A percentile compares a stretch with the other conserved stretches of the same genome.
phyloP scores from a whole-genome alignment of 371 early-diverging fungal genomes.

The Mortierella sp. region DNA sequence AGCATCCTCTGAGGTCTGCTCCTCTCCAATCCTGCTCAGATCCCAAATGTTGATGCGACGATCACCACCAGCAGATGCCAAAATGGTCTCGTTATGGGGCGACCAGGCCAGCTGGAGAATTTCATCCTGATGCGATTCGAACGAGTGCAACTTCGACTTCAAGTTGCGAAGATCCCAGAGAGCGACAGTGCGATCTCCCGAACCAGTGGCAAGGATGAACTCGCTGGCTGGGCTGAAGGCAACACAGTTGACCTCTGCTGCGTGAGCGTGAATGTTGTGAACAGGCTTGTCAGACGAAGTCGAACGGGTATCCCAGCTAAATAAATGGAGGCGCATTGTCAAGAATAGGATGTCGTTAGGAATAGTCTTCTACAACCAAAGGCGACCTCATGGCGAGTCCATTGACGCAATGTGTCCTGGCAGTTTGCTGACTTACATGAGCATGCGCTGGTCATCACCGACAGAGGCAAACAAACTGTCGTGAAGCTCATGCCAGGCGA shows the following conservation, averaged over 20 bases:
- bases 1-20: slow-evolving; percentile 96
- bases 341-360: neutral
- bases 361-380: too few species aligned
- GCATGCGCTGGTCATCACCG: slow-evolving; percentile 93
- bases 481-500: slow-evolving; percentile 90
- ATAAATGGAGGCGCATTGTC: slow-evolving; percentile 8
- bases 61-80: slow-evolving; percentile 95
- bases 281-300: slow-evolving; percentile 69
- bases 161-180: slow-evolving; percentile 98
- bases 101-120: slow-evolving; percentile 97
- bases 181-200: slow-evolving; percentile 93
- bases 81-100: slow-evolving; percentile 90
- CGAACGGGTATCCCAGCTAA: slow-evolving; percentile 81
- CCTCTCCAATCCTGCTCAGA: slow-evolving; percentile 92
- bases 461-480: slow-evolving; percentile 94
- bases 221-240: slow-evolving; percentile 93
- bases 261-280: slow-evolving; percentile 87
- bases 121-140: slow-evolving; percentile 94
- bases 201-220: slow-evolving; percentile 95
- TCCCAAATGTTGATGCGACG: slow-evolving; percentile 98
- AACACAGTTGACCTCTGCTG: slow-evolving; percentile 93
- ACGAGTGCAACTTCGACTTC: slow-evolving; percentile 81
- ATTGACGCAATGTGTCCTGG: neutral
- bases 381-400: neutral
- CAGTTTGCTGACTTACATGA: slow-evolving; percentile 79